phyloP scores from a whole-genome alignment of 2,329 filamentous ascomycete species.

The Sporothrix brasiliensis region DNA sequence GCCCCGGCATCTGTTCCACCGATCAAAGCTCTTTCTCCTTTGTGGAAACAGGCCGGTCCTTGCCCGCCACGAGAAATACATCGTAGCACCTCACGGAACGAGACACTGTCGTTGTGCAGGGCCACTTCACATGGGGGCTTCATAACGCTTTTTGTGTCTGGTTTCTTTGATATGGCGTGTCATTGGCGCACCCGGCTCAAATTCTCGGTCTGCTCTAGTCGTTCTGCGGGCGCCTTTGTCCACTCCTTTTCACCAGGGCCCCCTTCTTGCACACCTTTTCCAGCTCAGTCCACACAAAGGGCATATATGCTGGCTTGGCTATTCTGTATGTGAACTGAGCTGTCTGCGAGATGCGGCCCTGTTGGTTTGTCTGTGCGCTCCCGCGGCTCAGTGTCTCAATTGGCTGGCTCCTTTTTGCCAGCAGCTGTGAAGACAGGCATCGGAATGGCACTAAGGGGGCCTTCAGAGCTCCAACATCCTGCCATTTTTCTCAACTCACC shows the following conservation, averaged over 20 bases:
- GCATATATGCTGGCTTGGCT: background rate
- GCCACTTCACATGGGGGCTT: background rate
- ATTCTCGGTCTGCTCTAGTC: background rate
- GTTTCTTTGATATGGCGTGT: background rate
- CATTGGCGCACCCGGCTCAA: background rate
- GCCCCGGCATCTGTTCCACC: background rate
- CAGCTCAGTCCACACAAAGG: background rate
- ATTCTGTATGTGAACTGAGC: background rate
- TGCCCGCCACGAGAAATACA: constrained; percentile 15
- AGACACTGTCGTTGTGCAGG: background rate
- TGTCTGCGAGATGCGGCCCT: background rate
- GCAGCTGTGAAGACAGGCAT: background rate
- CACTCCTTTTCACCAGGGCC: no score
- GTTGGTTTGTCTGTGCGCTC: constrained; percentile 11
- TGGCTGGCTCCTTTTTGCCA: constrained; percentile 7
- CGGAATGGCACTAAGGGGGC: background rate
- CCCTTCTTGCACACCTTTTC: background rate
- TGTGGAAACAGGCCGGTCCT: constrained; percentile 22
- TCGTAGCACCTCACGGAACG: background rate
- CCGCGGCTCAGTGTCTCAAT: background rate
- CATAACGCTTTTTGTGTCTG: background rate
- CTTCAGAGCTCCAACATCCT: no score
- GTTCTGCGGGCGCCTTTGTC: background rate
- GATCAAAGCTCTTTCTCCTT: background rate
- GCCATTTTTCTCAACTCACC: no score